phyloP scores from a whole-genome alignment of 2,329 filamentous ascomycete species.

The Sporothrix protearum region DNA sequence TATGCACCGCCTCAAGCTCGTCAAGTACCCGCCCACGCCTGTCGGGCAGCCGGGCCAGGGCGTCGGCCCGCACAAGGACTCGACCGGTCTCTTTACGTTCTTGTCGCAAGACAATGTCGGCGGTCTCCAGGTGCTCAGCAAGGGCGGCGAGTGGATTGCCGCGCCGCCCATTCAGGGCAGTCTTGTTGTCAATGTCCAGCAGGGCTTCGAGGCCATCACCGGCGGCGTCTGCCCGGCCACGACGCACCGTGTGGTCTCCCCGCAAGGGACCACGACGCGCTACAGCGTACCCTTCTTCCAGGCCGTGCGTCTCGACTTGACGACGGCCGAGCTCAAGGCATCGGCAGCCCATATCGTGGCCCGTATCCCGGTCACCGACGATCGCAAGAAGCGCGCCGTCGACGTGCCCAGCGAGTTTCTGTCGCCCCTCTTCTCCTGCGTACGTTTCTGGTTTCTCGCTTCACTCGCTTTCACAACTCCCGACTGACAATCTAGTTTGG shows the following conservation, averaged over 20 bases:
- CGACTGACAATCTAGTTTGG: constrained; percentile 20
- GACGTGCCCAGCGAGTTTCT: constrained; percentile 27
- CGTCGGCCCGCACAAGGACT: constrained; percentile 61
- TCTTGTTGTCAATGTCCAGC: constrained; percentile 57
- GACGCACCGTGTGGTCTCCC: constrained; percentile 42
- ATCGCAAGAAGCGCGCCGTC: constrained; percentile 24
- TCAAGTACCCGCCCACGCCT: constrained; percentile 47
- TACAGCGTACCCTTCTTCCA: constrained; percentile 50
- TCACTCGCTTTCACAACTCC: neutral
- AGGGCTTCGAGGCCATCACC: constrained; percentile 56
- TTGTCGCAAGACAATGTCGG: constrained; percentile 55
- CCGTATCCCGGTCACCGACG: constrained; percentile 24
- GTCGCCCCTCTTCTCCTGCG: constrained; percentile 25
- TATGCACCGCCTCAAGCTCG: constrained; percentile 58
- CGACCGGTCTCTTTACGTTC: constrained; percentile 62
- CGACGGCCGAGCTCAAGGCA: constrained; percentile 18
- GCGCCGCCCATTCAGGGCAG: constrained; percentile 47
- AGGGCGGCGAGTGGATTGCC: constrained; percentile 47
- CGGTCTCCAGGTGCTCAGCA: constrained; percentile 52
- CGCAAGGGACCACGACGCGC: constrained; percentile 14
- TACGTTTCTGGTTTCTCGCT: constrained; percentile 12
- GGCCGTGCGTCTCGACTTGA: constrained; percentile 45
- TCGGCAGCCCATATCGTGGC: constrained; percentile 25
- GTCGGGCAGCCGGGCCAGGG: constrained; percentile 41
- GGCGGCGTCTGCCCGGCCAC: constrained; percentile 53